These are phyloP conservation scores for Chaetoscypha palmicola DNA, from an alignment of 2,329 filamentous ascomycete genomes.

Conservation along the genomic window DNA sequence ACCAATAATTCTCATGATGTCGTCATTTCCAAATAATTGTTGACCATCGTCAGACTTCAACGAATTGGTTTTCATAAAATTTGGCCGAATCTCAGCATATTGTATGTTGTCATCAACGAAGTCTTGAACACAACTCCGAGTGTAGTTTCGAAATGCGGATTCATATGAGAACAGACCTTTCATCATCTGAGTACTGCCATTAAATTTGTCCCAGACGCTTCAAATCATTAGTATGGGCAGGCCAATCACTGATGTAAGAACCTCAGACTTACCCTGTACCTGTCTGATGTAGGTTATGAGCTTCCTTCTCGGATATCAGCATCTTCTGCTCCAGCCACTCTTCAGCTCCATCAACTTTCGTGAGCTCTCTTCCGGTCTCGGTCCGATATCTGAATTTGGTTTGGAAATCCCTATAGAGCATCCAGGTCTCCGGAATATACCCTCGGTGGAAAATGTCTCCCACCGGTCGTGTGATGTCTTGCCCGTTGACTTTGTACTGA, in stretches of 20 bases:
- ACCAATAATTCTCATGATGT: constrained; percentile 55
- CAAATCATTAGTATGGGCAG: constrained; percentile 10
- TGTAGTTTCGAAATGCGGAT: constrained; percentile 55
- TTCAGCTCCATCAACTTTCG: constrained; percentile 32
- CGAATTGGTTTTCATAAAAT: constrained; percentile 57
- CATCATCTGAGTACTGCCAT: constrained; percentile 62
- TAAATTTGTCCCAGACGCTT: constrained; percentile 55
- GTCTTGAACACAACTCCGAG: constrained; percentile 49
- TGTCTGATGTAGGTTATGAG: constrained; percentile 43
- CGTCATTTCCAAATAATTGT: constrained; percentile 44
- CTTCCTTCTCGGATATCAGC: constrained; percentile 53
- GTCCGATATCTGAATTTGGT: constrained; percentile 29
- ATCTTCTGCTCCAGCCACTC: constrained; percentile 57
- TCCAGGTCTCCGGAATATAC: constrained; percentile 41
- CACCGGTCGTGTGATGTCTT: constrained; percentile 19
- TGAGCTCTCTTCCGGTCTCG: constrained; percentile 25
- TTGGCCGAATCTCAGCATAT: constrained; percentile 65
- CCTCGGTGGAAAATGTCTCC: constrained; percentile 42
- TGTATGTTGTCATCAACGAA: constrained; percentile 60
- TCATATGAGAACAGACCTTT: constrained; percentile 66
- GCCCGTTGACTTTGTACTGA: constrained; percentile 19
- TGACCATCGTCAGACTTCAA: constrained; percentile 53
- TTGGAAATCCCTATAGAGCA: constrained; percentile 41
- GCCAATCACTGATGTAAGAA: background rate
- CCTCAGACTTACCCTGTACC: constrained; percentile 49